Conservation (phyloP, 805 yeast genomes). For the Candida corydali region DNA sequence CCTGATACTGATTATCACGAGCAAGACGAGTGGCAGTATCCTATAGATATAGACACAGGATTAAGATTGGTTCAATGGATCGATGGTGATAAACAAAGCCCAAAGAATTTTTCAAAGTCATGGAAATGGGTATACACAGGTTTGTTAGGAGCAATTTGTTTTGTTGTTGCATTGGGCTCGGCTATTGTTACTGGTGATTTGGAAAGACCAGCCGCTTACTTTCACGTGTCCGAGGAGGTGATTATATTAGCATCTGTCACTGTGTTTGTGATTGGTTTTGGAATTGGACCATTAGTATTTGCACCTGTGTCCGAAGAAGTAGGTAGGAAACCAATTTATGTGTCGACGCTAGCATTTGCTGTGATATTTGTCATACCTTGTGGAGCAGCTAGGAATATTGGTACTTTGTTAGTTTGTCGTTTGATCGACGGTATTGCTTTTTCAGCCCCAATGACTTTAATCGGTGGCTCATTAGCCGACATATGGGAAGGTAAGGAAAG, state of each 20-base stretch:
- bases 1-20: conserved; percentile 25
- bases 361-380: conserved; percentile 60
- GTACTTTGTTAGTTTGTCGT: conserved; percentile 48
- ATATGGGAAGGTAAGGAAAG: conserved; percentile 42
- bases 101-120: conserved; percentile 41
- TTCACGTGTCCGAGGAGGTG: conserved; percentile 53
- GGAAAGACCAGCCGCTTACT: conserved; percentile 45
- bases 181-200: conserved; percentile 65
- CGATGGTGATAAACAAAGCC: conserved; percentile 46
- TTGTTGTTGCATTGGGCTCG: conserved; percentile 76
- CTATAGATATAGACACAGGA: conserved; percentile 51
- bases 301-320: conserved; percentile 64
- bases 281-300: conserved; percentile 59
- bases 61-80: conserved; percentile 55
- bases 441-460: conserved; percentile 51
- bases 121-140: conserved; percentile 86
- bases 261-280: conserved; percentile 58
- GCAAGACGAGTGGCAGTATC: conserved; percentile 55
- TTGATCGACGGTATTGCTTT: conserved; percentile 46
- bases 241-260: conserved; percentile 53
- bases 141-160: conserved; percentile 75
- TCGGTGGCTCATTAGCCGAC: conserved; percentile 52
- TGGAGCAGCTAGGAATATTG: conserved; percentile 58
- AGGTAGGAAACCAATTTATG: conserved; percentile 52
- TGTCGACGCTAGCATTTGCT: conserved; percentile 47